Evolutionary conservation across 73 alveolate species (phyloP).

Genomic region (Tetrahymena malaccensis): DNA sequence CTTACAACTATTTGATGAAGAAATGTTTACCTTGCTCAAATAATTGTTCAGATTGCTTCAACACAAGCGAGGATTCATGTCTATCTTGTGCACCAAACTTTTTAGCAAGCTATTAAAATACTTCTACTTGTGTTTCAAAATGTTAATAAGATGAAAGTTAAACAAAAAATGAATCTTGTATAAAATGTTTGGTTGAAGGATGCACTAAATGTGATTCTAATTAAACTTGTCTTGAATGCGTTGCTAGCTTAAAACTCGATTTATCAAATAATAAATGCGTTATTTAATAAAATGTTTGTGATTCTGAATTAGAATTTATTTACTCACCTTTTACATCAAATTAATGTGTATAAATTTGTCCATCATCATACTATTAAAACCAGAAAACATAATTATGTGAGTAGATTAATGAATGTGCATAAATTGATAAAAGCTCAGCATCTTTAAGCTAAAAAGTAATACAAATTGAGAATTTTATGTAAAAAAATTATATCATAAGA

Average conservation of each 20-base stretch:
- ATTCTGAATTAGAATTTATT: background rate
- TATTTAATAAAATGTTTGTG: background rate
- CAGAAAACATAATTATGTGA: background rate
- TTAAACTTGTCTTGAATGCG: background rate
- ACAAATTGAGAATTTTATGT: background rate
- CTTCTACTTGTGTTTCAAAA: background rate
- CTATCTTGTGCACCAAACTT: background rate
- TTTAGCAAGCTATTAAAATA: background rate
- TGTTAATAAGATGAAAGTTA: background rate
- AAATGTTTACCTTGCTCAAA: background rate
- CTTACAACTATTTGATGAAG: too few relatives aligned
- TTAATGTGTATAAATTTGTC: background rate
- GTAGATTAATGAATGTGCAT: background rate
- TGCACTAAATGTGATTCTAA: background rate
- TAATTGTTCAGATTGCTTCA: background rate
- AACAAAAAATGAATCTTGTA: background rate
- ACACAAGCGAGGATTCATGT: background rate
- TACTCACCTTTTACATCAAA: background rate
- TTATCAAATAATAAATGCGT: background rate
- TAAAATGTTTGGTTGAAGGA: background rate
- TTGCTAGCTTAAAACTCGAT: background rate
- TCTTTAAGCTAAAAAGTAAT: background rate
- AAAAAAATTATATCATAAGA: background rate
- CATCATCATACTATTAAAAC: background rate
- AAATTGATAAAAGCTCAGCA: background rate